Base-by-base conservation (phyloP, 1,139 yeast species). In the Protomyces arabidopsidicola region DNA sequence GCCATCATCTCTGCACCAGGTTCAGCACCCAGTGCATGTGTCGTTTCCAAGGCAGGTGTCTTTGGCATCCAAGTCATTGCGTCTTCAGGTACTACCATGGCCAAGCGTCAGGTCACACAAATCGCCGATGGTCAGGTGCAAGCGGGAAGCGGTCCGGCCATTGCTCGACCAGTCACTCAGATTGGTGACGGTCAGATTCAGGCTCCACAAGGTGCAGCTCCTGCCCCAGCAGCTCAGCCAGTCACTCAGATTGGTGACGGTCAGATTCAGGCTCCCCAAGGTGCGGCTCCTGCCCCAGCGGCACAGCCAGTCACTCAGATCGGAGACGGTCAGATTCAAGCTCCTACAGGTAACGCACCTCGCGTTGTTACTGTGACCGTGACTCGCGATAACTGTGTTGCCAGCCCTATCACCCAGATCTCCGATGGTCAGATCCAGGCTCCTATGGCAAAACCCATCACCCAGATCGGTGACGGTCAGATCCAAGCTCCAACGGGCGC, bases 401-500 rank as follows among this genome's bases (percentile, higher is more conserved):
- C 75, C 14, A 73, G 72, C 48, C 76, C 76, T 34, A 75, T 76
- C 51, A 73, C 81, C 35, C 82, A 79, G 71, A 79, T 79, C 61
- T 72, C 75, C 67, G 82, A 79, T 67, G 82, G 82, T 69, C 82
- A 79, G 73, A 73, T 79, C 67, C 82, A 79, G 72, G 79, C 79
- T 58, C 42, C 42, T 36, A 66, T 69, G 52, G 67, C 74, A 53
- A 71, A 69, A 64, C 71, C 71, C 61, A 73, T 75, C 54, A 74
- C 81, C 52, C 87, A 84, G 75, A 83, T 83, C 65, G 77, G 79
- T 66, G 87, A 84, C 69, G 87, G 87, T 70, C 87, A 84, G 77
- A 77, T 83, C 70, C 87, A 83, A 75, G 84, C 82, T 67, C 78
- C 81, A 69, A 24, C 55, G 2, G 48, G 53, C 35, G n/a, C 14